Evolutionary conservation across 2,329 filamentous ascomycete genomes (phyloP), one percentile per base, ranked within the genome.

Genomic region (Trichoderma oligosporum): DNA sequence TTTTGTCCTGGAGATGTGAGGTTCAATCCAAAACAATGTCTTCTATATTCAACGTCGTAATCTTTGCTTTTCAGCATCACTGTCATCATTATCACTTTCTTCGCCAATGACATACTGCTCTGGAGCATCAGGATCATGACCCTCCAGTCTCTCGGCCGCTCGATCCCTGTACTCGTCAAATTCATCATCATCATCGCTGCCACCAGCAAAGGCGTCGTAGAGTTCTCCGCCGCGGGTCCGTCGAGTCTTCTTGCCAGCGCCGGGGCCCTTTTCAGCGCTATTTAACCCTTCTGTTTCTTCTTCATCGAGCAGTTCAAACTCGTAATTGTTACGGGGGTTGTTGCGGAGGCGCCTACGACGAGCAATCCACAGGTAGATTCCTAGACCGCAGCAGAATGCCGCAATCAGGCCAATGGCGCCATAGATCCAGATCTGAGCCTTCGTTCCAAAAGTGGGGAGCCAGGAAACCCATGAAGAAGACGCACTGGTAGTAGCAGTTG

Each of bases 141-240:
- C 64, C 1, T 66, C 64, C 31, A 71, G 53, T 47, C 67, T 60
- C 16, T 68, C 68, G 6, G 61, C 61, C n/a, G 71, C 70, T 7
- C 64, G 65, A 35, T 77, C 76, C 12, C 75, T 76, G 31, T 76
- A 77, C 44, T 67, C 70, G 4, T 75, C 75, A 36, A 76, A 73
- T 29, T 78, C 78, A 57, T 78, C 67, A 3, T 74, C 92, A 58
- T 93, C 93, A 22, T 82, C 81, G 60, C 82, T 85, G 52, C 91
- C 93, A 14, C 90, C 92, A 0, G 94, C 94, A 78, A 99, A 99
- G 4, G 94, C 94, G 77, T 99, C 94, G 71, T 99, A 99, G 42
- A 99, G 76, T 75, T 97, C 93, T 25, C 93, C 91, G 2, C 91
- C 94, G 18, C 90, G 73, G 51, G 80, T 78, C 62, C 82, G 78